Percentiles rank a stretch among this genome's conserved stretches.
These are phyloP conservation scores for Gastrolobium villosum DNA, from an alignment of 306 rosid genomes.

Conservation along the genomic window DNA sequence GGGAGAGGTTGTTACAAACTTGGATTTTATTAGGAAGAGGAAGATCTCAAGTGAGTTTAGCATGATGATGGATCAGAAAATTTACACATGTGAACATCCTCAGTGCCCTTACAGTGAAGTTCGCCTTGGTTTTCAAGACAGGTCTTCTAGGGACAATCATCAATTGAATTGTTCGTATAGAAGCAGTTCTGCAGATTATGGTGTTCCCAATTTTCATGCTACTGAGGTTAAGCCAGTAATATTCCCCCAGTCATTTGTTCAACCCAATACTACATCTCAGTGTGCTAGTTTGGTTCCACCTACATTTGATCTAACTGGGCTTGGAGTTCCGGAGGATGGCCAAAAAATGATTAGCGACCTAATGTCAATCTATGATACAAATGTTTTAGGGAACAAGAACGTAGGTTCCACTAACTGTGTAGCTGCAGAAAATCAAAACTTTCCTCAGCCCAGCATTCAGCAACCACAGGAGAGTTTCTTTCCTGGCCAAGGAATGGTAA, in stretches of 20 bases:
- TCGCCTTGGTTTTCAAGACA: slow-evolving; percentile 64
- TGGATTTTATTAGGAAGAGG: slow-evolving; percentile 73
- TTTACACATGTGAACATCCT: slow-evolving; percentile 68
- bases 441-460: slow-evolving; percentile 51
- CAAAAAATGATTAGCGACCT: slow-evolving; percentile 71
- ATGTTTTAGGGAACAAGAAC: slow-evolving; percentile 55
- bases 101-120: slow-evolving; percentile 68
- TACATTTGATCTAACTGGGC: slow-evolving; percentile 58
- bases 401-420: slow-evolving; percentile 32
- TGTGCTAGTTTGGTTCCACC: slow-evolving; percentile 57
- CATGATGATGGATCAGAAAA: slow-evolving; percentile 60
- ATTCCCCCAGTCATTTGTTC: slow-evolving; percentile 60
- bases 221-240: slow-evolving; percentile 68
- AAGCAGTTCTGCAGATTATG: slow-evolving; percentile 45
- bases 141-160: slow-evolving; percentile 76
- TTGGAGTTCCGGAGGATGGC: slow-evolving; percentile 71
- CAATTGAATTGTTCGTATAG: slow-evolving; percentile 60
- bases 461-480: slow-evolving; percentile 58
- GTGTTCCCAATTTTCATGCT: slow-evolving; percentile 56
- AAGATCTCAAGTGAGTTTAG: slow-evolving; percentile 60
- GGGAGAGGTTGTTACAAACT: slow-evolving; percentile 64
- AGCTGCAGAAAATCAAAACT: slow-evolving; percentile 52
- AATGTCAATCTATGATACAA: slow-evolving; percentile 63
- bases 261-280: slow-evolving; percentile 51
- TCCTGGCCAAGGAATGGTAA: slow-evolving; percentile 56